phyloP scores from a whole-genome alignment of 2,329 filamentous ascomycete species.

The Penicillium sp. region DNA sequence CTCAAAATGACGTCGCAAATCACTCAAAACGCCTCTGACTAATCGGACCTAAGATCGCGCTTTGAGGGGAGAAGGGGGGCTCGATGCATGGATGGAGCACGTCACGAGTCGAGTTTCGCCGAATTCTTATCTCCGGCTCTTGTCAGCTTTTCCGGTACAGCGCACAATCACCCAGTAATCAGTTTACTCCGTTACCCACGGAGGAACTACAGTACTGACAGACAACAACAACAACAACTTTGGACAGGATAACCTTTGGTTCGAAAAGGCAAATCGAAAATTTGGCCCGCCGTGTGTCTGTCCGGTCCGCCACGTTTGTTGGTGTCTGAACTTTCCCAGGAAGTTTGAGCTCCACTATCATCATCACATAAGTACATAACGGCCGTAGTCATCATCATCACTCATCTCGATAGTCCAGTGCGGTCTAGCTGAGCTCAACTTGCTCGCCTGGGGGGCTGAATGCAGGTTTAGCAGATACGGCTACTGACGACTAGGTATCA shows the following conservation, averaged over 20 bases:
- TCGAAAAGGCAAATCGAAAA: not conserved
- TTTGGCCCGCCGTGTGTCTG: not conserved
- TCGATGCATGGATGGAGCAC: not conserved
- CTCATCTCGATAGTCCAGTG: not conserved
- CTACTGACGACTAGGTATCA: no score
- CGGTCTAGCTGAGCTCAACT: not conserved
- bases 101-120: not conserved
- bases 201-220: no score
- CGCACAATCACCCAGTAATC: not conserved
- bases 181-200: not conserved
- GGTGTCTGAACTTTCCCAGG: not conserved
- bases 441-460: no score
- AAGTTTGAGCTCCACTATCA: not conserved
- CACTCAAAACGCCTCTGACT: not conserved
- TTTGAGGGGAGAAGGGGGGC: no score
- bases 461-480: no score
- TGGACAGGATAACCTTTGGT: no score
- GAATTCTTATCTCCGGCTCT: not conserved
- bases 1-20: conserved; percentile 1
- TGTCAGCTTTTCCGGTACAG: not conserved
- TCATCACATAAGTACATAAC: not conserved
- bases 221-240: no score
- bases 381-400: not conserved
- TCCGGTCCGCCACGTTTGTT: not conserved
- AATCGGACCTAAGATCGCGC: not conserved